Conservation (phyloP, 2,329 filamentous ascomycete genomes). For the Venturia aucupariae region DNA sequence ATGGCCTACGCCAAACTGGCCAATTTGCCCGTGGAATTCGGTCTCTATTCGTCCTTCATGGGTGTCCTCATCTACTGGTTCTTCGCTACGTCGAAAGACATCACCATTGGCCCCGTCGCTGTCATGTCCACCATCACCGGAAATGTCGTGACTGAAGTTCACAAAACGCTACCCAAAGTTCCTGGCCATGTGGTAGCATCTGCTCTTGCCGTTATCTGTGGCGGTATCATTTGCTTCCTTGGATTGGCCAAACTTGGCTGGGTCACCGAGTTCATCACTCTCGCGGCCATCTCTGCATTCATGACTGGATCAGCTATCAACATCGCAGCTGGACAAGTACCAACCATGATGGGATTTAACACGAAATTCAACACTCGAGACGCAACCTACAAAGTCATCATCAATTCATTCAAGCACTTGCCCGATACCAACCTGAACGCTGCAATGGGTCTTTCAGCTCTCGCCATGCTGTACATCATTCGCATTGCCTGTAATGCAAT, state of each 20-base stretch:
- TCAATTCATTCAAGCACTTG: conserved; percentile 70
- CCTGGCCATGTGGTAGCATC: conserved; percentile 62
- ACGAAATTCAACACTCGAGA: conserved; percentile 63
- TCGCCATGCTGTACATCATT: conserved; percentile 61
- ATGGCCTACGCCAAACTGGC: conserved; percentile 91
- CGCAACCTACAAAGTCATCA: conserved; percentile 71
- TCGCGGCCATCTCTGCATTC: conserved; percentile 84
- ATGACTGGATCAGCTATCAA: conserved; percentile 94
- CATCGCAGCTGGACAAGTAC: conserved; percentile 75
- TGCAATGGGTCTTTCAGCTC: conserved; percentile 75
- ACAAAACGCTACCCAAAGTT: conserved; percentile 47
- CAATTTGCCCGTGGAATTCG: conserved; percentile 65
- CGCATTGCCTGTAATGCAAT: conserved; percentile 54
- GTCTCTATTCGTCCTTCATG: conserved; percentile 90
- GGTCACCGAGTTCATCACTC: conserved; percentile 87
- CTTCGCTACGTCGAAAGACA: conserved; percentile 95
- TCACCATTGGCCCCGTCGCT: conserved; percentile 90
- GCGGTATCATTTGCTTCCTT: conserved; percentile 66
- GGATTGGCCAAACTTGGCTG: conserved; percentile 75
- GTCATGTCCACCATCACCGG: conserved; percentile 88
- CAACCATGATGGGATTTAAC: conserved; percentile 64
- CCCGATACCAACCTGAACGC: conserved; percentile 63
- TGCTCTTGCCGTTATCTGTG: conserved; percentile 66
- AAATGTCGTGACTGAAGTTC: conserved; percentile 60
- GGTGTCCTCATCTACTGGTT: conserved; percentile 92